phyloP scores from a whole-genome alignment of 2,329 filamentous ascomycete species.

The Epichloe brachyelytri region DNA sequence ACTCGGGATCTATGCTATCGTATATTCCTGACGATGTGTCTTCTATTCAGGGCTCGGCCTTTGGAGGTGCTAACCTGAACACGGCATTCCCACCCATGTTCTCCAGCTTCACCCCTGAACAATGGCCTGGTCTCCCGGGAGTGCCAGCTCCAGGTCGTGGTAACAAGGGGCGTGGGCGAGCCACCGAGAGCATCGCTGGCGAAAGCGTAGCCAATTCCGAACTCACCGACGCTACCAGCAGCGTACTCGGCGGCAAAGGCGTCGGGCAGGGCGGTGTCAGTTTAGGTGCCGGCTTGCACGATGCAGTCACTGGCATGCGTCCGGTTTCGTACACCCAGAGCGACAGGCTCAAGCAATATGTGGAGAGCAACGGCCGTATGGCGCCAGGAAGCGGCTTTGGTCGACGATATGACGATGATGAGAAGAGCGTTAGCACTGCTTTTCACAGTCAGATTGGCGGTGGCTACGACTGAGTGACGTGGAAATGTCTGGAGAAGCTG shows the following conservation, averaged over 20 bases:
- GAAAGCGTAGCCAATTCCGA: slow-evolving; percentile 90
- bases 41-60: slow-evolving; percentile 82
- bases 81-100: slow-evolving; percentile 87
- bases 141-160: slow-evolving; percentile 48
- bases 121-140: slow-evolving; percentile 74
- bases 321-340: slow-evolving; percentile 44
- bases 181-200: slow-evolving; percentile 69
- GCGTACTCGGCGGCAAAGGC: slow-evolving; percentile 62
- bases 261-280: slow-evolving; percentile 79
- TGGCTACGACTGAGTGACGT: slow-evolving; percentile 36
- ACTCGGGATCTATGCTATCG: slow-evolving; percentile 79
- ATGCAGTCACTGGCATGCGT: slow-evolving; percentile 52
- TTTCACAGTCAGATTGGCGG: slow-evolving; percentile 88
- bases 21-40: slow-evolving; percentile 97
- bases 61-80: slow-evolving; percentile 67
- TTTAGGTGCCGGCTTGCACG: slow-evolving; percentile 67
- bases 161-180: slow-evolving; percentile 52
- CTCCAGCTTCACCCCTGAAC: slow-evolving; percentile 74
- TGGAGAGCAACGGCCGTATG: slow-evolving; percentile 68
- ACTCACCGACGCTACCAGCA: slow-evolving; percentile 70
- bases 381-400: slow-evolving; percentile 55
- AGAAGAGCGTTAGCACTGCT: slow-evolving; percentile 88
- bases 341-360: slow-evolving; percentile 87
- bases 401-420: slow-evolving; percentile 75
- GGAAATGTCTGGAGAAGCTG: background rate